phyloP scores from a whole-genome alignment of 495 filamentous ascomycete genomes.

The Penicillium goetzii region DNA sequence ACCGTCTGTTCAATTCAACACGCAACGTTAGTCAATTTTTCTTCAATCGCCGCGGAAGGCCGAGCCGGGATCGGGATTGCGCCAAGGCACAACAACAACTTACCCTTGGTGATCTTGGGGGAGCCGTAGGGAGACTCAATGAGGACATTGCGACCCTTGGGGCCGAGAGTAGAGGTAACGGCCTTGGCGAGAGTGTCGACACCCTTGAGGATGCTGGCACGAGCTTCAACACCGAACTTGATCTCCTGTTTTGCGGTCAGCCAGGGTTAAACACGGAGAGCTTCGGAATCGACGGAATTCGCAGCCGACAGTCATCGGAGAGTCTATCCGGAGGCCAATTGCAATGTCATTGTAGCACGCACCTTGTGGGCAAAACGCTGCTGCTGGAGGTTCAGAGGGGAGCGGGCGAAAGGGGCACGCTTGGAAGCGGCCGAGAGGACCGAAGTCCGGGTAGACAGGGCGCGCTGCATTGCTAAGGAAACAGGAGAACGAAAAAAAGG shows the following conservation, averaged over 20 bases:
- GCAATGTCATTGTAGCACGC: slow-evolving; percentile 30
- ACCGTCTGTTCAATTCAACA: slow-evolving; percentile 65
- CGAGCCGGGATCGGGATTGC: background rate
- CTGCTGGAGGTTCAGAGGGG: slow-evolving; percentile 72
- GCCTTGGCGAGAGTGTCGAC: slow-evolving; percentile 97
- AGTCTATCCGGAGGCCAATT: slow-evolving; percentile 11
- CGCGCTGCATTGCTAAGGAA: slow-evolving; percentile 67
- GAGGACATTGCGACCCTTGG: slow-evolving; percentile 96
- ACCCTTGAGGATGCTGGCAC: slow-evolving; percentile 85
- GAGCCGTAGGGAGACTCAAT: slow-evolving; percentile 98
- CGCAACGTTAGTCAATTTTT: slow-evolving; percentile 4
- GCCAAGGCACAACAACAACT: slow-evolving; percentile 26
- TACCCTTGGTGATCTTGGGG: slow-evolving; percentile 99
- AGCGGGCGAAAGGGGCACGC: slow-evolving; percentile 50
- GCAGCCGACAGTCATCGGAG: slow-evolving; percentile 7
- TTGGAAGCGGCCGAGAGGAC: slow-evolving; percentile 70
- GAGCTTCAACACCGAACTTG: slow-evolving; percentile 96
- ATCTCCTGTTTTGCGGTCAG: slow-evolving; percentile 69
- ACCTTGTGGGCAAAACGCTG: slow-evolving; percentile 95
- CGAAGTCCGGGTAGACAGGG: slow-evolving; percentile 68
- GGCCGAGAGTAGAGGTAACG: slow-evolving; percentile 93
- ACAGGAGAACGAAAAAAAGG: slow-evolving; percentile 24
- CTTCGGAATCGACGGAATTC: slow-evolving; percentile 29
- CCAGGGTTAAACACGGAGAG: slow-evolving; percentile 16
- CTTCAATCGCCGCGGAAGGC: slow-evolving; percentile 6